Conservation (phyloP, 139 green algal species). For the Nannochloris sp. region DNA sequence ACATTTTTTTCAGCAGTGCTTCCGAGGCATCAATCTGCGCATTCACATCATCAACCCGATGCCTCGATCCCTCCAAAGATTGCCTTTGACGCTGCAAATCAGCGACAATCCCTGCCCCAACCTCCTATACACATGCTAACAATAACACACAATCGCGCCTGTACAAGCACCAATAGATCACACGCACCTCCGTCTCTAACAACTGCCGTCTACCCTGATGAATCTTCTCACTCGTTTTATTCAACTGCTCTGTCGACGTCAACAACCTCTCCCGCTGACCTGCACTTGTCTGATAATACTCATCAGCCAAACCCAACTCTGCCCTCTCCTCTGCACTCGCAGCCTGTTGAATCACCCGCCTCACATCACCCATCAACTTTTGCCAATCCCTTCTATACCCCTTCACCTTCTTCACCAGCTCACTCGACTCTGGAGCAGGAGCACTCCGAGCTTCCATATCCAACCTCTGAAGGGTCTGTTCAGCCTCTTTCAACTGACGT, state of each 20-base stretch:
- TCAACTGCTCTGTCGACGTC: constrained; percentile 57
- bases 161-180: background rate
- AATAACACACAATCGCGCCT: background rate
- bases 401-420: constrained; percentile 65
- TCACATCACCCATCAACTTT: constrained; percentile 45
- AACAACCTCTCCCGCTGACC: constrained; percentile 78
- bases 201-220: constrained; percentile 69
- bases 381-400: constrained; percentile 84
- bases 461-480: constrained; percentile 86
- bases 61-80: constrained; percentile 32
- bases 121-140: constrained; percentile 22
- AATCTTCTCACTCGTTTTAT: constrained; percentile 65
- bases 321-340: constrained; percentile 26
- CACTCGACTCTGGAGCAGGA: constrained; percentile 42
- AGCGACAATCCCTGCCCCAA: constrained; percentile 42
- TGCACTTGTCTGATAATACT: constrained; percentile 63
- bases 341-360: constrained; percentile 1
- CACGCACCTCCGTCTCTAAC: constrained; percentile 70
- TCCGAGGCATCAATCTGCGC: constrained; percentile 27
- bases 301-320: constrained; percentile 68
- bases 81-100: constrained; percentile 46
- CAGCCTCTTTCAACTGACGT: constrained; percentile 62
- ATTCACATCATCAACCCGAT: constrained; percentile 25
- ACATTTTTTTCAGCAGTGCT: constrained; percentile 27
- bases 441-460: constrained; percentile 89